Percentiles rank a stretch among this genome's conserved stretches.
phyloP scores from a whole-genome alignment of 176 grass and related monocot genomes.

The Oropetium thomaeum region DNA sequence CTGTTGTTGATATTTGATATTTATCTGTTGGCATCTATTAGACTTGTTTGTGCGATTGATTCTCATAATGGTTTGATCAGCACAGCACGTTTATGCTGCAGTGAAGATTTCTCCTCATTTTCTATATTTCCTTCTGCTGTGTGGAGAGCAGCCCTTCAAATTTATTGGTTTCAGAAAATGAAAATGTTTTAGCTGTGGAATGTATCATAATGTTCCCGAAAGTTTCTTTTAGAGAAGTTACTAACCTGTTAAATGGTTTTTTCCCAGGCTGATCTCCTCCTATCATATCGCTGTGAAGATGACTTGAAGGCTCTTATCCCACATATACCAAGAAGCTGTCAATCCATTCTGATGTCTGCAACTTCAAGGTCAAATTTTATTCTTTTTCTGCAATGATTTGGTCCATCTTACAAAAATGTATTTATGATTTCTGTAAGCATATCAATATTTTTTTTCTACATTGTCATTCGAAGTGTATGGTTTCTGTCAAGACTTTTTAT shows the following conservation, averaged over 20 bases:
- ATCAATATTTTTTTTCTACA: background rate
- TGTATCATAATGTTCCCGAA: slow-evolving; percentile 11
- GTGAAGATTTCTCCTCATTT: background rate
- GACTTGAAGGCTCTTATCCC: slow-evolving; percentile 74
- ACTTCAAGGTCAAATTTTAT: slow-evolving; percentile 73
- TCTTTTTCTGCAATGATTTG: slow-evolving; percentile 4
- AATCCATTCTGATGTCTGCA: slow-evolving; percentile 95
- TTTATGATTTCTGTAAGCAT: background rate
- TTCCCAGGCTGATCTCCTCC: slow-evolving; percentile 88
- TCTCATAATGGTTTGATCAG: background rate
- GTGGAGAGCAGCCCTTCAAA: slow-evolving; percentile 7
- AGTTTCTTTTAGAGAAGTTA: slow-evolving; percentile 23
- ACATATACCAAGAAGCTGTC: slow-evolving; percentile 86
- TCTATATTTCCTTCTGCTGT: background rate
- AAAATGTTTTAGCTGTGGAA: background rate
- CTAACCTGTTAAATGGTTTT: slow-evolving; percentile 38
- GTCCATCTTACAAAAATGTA: background rate
- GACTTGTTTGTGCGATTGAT: background rate
- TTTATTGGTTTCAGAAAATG: background rate
- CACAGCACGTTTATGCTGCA: background rate
- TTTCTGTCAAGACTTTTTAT: slow-evolving; percentile 18
- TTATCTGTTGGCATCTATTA: slow-evolving; percentile 25
- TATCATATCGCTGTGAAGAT: slow-evolving; percentile 91
- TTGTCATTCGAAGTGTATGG: background rate
- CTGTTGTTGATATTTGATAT: background rate